Conservation (phyloP, 2,329 filamentous ascomycete species). For the Hymenoscyphus fructigenus region DNA sequence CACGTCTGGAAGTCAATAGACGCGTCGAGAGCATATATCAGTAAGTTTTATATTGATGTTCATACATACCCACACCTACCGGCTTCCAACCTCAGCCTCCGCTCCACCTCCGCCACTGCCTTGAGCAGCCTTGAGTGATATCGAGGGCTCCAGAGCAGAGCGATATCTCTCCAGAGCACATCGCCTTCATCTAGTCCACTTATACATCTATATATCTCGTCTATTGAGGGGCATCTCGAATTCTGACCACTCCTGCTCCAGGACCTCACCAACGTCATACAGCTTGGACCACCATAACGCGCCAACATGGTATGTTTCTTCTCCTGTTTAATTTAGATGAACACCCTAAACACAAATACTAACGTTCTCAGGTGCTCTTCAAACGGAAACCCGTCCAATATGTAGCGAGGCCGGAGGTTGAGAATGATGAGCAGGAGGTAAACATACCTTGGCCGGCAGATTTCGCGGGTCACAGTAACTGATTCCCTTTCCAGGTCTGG, state of each 20-base stretch:
- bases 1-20: slow-evolving; percentile 25
- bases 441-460: slow-evolving; percentile 34
- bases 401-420: slow-evolving; percentile 66
- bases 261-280: slow-evolving; percentile 21
- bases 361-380: slow-evolving; percentile 71
- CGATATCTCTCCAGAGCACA: not conserved
- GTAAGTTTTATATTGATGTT: slow-evolving; percentile 30
- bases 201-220: not conserved
- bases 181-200: not conserved
- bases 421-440: slow-evolving; percentile 84
- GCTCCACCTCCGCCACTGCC: slow-evolving; percentile 6
- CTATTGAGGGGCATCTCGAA: slow-evolving; percentile 22
- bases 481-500: slow-evolving; percentile 69
- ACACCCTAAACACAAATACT: not conserved
- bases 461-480: slow-evolving; percentile 18
- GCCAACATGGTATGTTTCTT: slow-evolving; percentile 31
- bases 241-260: slow-evolving; percentile 28
- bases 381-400: slow-evolving; percentile 94
- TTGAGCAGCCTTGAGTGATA: slow-evolving; percentile 17
- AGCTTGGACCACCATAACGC: slow-evolving; percentile 19
- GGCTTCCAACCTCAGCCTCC: not conserved
- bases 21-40: slow-evolving; percentile 33
- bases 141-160: slow-evolving; percentile 1
- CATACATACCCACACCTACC: slow-evolving; percentile 4
- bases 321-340: not conserved